phyloP scores from a whole-genome alignment of 1,284 basidiomycete species.

The Paramarasmius palmivorus region DNA sequence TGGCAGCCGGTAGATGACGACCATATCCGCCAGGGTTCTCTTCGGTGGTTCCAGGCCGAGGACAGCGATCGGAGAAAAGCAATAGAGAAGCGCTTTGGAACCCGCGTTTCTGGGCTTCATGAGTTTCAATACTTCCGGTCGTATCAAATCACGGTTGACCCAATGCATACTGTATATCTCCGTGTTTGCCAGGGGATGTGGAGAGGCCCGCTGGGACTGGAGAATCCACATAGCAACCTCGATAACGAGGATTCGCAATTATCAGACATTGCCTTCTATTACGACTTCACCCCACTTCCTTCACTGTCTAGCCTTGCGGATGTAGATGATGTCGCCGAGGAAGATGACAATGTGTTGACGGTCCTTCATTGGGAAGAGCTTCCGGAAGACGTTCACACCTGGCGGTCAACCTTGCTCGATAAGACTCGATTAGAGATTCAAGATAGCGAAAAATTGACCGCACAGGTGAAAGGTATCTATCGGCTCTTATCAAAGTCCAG shows the following conservation, averaged over 20 bases:
- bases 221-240: conserved; percentile 1
- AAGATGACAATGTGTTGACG: not conserved
- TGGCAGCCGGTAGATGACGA: not conserved
- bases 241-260: not conserved
- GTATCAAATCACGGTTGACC: conserved; percentile 4
- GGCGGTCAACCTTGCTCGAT: too few relatives aligned
- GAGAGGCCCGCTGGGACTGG: conserved; percentile 6
- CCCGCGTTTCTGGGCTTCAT: conserved; percentile 5
- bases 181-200: not conserved
- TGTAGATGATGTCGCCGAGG: not conserved
- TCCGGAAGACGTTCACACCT: not conserved
- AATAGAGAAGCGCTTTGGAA: conserved; percentile 3
- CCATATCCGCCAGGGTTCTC: not conserved
- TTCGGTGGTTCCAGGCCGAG: not conserved
- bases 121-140: conserved; percentile 6
- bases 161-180: conserved; percentile 9
- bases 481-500: too few relatives aligned
- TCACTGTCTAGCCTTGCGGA: not conserved
- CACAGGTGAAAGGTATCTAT: too few relatives aligned
- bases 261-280: conserved; percentile 4
- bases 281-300: conserved; percentile 9
- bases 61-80: not conserved
- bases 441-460: too few relatives aligned
- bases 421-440: too few relatives aligned
- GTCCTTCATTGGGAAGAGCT: not conserved